Evolutionary conservation across 305 asterid species (phyloP).

Genomic region (Fraxinus xanthoxyloides): DNA sequence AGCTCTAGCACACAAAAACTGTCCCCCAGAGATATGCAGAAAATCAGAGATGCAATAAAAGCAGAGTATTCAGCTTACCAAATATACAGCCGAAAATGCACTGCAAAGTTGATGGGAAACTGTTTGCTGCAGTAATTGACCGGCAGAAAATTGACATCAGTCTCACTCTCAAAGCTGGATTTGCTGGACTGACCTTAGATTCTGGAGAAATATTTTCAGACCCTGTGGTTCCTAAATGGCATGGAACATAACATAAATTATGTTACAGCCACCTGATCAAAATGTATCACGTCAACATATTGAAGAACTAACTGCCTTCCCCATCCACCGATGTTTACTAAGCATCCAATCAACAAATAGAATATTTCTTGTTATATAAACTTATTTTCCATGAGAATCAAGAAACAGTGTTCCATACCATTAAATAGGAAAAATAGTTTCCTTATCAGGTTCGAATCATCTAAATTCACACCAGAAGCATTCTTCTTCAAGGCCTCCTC

Average conservation of each 20-base stretch:
- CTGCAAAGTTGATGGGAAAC: slow-evolving; percentile 91
- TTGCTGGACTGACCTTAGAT: slow-evolving; percentile 65
- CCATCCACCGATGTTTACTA: slow-evolving; percentile 15
- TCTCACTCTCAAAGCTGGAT: slow-evolving; percentile 64
- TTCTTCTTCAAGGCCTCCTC: slow-evolving; percentile 91
- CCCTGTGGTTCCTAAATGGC: slow-evolving; percentile 60
- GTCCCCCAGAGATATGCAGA: slow-evolving; percentile 1
- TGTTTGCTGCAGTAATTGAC: slow-evolving; percentile 85
- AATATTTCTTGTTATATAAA: slow-evolving; percentile 15
- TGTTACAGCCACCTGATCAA: slow-evolving; percentile 1
- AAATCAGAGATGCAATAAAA: not conserved
- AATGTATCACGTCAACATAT: slow-evolving; percentile 14
- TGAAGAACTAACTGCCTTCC: slow-evolving; percentile 13
- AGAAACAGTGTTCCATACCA: slow-evolving; percentile 49
- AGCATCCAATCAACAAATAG: slow-evolving; percentile 13
- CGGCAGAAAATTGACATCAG: slow-evolving; percentile 87
- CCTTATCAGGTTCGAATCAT: slow-evolving; percentile 66
- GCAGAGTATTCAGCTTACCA: slow-evolving; percentile 48
- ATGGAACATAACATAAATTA: slow-evolving; percentile 28
- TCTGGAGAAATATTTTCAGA: slow-evolving; percentile 64
- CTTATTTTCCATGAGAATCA: slow-evolving; percentile 7
- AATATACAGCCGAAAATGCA: slow-evolving; percentile 93
- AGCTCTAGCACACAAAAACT: slow-evolving; percentile 11
- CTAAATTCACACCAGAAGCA: slow-evolving; percentile 74
- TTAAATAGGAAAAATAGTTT: slow-evolving; percentile 71